phyloP scores from a whole-genome alignment of 2,329 filamentous ascomycete species.

The Sodiomyces alkalinus region DNA sequence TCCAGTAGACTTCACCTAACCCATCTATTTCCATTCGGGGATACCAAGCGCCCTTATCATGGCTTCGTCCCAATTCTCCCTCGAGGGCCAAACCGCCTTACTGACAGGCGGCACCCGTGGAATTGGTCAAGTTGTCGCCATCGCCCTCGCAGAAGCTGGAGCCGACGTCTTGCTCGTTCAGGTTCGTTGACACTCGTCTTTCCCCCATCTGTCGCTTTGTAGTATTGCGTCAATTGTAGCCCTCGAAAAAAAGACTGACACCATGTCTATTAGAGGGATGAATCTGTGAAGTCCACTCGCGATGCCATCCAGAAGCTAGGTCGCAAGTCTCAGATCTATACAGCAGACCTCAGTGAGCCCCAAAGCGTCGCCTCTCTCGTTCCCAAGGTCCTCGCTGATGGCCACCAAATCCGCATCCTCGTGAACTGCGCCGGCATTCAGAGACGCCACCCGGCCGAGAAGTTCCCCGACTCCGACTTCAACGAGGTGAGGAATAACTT shows the following conservation, averaged over 20 bases:
- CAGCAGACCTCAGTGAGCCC: conserved; percentile 50
- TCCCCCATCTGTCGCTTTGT: no score
- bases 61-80: conserved; percentile 31
- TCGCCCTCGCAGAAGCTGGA: conserved; percentile 43
- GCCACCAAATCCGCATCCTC: conserved; percentile 57
- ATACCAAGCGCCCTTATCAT: conserved; percentile 11
- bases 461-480: conserved; percentile 67
- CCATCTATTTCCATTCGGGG: no score
- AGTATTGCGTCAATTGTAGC: no score
- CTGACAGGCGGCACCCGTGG: conserved; percentile 42
- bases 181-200: conserved; percentile 18
- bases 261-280: conserved; percentile 27
- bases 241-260: no score
- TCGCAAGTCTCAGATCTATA: conserved; percentile 52
- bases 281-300: conserved; percentile 34
- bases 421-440: conserved; percentile 84
- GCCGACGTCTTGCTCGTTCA: conserved; percentile 41
- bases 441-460: conserved; percentile 56
- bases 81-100: conserved; percentile 40
- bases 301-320: conserved; percentile 47
- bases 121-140: conserved; percentile 40
- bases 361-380: conserved; percentile 44
- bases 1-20: no score
- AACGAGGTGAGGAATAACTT: conserved; percentile 43
- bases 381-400: conserved; percentile 44